Evolutionary conservation across 2,329 filamentous ascomycete species (phyloP).

Genomic region (Hawksworthiomyces lignivorus): DNA sequence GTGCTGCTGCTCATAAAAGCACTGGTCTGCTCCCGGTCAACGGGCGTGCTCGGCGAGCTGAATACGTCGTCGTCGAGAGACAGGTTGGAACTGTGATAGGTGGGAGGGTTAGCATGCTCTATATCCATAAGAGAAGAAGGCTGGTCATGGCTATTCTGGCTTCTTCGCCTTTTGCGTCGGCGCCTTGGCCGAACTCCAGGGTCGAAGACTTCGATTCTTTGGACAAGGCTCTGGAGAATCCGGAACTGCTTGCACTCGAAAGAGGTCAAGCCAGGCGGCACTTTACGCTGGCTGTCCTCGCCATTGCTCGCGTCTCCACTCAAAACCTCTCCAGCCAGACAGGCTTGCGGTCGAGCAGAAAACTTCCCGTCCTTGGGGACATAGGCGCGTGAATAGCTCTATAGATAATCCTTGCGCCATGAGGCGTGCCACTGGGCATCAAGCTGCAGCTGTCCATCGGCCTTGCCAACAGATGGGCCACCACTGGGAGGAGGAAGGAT

Average conservation of each 20-base stretch:
- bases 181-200: not conserved
- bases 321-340: not conserved
- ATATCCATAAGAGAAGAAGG: not conserved
- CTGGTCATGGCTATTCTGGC: not conserved
- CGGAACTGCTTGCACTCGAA: slow-evolving; percentile 18
- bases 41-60: slow-evolving; percentile 19
- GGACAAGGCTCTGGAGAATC: slow-evolving; percentile 13
- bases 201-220: slow-evolving; percentile 3
- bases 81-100: slow-evolving; percentile 42
- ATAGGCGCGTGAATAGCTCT: too few relatives aligned
- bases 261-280: slow-evolving; percentile 10
- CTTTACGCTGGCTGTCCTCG: not conserved
- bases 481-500: too few relatives aligned
- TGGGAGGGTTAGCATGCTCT: slow-evolving; percentile 15
- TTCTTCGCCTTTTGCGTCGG: not conserved
- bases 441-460: too few relatives aligned
- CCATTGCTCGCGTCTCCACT: slow-evolving; percentile 13
- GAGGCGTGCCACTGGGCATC: too few relatives aligned
- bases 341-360: too few relatives aligned
- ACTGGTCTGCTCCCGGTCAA: slow-evolving; percentile 2
- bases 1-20: slow-evolving; percentile 42
- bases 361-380: too few relatives aligned
- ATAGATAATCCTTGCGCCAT: too few relatives aligned
- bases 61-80: slow-evolving; percentile 36
- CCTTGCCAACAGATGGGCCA: too few relatives aligned